Base-by-base conservation (phyloP, 1,284 basidiomycete genomes). In the Trichosporon ovoides region DNA sequence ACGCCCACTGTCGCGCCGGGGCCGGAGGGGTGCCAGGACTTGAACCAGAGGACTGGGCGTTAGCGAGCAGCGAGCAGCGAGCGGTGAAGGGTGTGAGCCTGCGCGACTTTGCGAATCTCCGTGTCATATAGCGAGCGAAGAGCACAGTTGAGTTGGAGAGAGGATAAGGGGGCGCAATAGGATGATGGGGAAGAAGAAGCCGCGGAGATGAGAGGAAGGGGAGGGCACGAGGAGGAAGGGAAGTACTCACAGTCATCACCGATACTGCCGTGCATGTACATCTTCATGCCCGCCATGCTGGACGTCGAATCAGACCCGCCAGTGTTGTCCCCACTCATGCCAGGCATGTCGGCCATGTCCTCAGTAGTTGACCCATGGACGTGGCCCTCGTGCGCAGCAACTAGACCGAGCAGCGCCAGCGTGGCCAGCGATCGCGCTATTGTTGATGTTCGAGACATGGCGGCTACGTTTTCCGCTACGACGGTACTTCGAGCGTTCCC, bases 1-100 rank as follows among this genome's bases (percentile, higher is more conserved):
- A 88, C 87, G 3, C 87, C 89, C 16, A 82, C 83, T 28, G 89
- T 82, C 0, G 86, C 84, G 33, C 87, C 88, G 12, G 79, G 66
- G 0, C 85, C 84, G 0, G 79, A 80, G 0, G 90, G 89, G 3
- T 76, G 77, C 85, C 87, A 88, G 1, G 81, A 77, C 62, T 83
- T 69, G 78, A 91, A 90, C 74, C 84, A 81, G 4, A 92, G 58
- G 36, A 68, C 72, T 73, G n/a, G n/a, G n/a, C n/a, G n/a, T n/a
- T n/a, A n/a, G n/a, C n/a, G n/a, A n/a, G n/a, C n/a, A n/a, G n/a
- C n/a, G n/a, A n/a, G n/a, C n/a, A n/a, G n/a, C n/a, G n/a, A n/a
- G n/a, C n/a, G n/a, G n/a, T n/a, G n/a, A n/a, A n/a, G n/a, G n/a
- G n/a, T n/a, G n/a, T n/a, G n/a, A n/a, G n/a, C n/a, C n/a, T n/a